These are phyloP conservation scores for Oryza meridionalis DNA, from an alignment of 176 grass and related monocot species.

Conservation along the genomic window DNA sequence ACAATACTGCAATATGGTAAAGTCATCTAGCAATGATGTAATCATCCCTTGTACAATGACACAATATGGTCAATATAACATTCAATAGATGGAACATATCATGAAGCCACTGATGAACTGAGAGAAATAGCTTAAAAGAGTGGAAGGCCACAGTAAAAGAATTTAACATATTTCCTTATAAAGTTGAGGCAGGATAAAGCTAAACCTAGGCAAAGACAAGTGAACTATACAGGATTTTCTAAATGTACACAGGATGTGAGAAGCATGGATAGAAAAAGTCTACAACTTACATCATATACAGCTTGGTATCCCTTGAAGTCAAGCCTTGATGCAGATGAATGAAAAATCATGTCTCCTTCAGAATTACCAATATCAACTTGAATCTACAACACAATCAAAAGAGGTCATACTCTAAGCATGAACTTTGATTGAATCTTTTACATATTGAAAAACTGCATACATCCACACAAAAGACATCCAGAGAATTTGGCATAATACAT, in stretches of 20 bases:
- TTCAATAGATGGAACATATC: too few relatives aligned
- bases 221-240: not conserved
- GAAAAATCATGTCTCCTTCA: constrained; percentile 66
- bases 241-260: not conserved
- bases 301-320: constrained; percentile 83
- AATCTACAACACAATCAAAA: constrained; percentile 57
- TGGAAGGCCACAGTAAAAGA: too few relatives aligned
- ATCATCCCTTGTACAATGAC: too few relatives aligned
- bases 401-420: constrained; percentile 6
- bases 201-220: constrained; percentile 14
- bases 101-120: too few relatives aligned
- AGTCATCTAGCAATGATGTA: too few relatives aligned
- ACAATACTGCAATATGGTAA: too few relatives aligned
- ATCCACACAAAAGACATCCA: not conserved
- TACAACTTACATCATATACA: constrained; percentile 71
- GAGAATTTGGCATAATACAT: constrained; percentile 1
- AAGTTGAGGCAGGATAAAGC: not conserved
- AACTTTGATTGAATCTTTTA: constrained; percentile 2
- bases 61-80: too few relatives aligned
- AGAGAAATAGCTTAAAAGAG: too few relatives aligned
- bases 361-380: constrained; percentile 84
- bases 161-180: constrained; percentile 4
- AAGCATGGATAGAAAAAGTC: constrained; percentile 39
- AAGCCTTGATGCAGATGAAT: constrained; percentile 67
- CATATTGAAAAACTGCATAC: constrained; percentile 3